Base-by-base conservation (phyloP, 2,329 filamentous ascomycete genomes). In the Pseudogymnoascus sp. region DNA sequence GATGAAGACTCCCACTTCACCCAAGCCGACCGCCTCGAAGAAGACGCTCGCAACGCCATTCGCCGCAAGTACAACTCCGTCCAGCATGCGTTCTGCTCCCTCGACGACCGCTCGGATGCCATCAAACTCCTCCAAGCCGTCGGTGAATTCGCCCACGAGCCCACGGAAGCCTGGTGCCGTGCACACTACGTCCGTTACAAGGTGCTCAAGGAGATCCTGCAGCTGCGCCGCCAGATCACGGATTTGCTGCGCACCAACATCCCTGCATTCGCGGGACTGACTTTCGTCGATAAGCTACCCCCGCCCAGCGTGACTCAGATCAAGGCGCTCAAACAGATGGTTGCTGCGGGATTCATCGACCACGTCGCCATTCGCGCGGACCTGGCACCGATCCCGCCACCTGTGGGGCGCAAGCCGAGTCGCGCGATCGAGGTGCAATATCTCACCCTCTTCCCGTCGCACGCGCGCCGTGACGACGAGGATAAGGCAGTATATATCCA, bases 351-450 rank as follows among this genome's bases (percentile, higher is more conserved):
- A 0, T 97, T 97, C 77, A 86, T 97, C 71, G 95, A 99, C 75
- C 90, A 97, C 69, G 84, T 99, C 42, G 95, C 95, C 53, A 92
- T 97, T 69, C 90, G 95, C 65, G 91, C 90, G 3, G 93, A 99
- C 74, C 79, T 91, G n/a, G 82, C 91, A 0, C 90, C 91, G 0
- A 82, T 81, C 11, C 89, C 90, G 0, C 86, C 87, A 0, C 86
- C 88, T 65, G 76, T 82, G 62, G 76, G 80, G 53, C 81, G 88
- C 16, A 91, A 89, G 66, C 90, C 93, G 0, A 86, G 85, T 61
- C 85, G 92, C n/a, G 90, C 93, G 1, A 96, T 95, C 67, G 92
- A 97, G 69, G 90, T 97, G 2, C 90, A 93, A 0, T 99, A 97
- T 72, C 75, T 96, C 6, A 92, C 95, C 0, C 85, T 99, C 4